Evolutionary conservation across 1,139 yeast species (phyloP).

Genomic region (Saccharomyces hybrid): DNA sequence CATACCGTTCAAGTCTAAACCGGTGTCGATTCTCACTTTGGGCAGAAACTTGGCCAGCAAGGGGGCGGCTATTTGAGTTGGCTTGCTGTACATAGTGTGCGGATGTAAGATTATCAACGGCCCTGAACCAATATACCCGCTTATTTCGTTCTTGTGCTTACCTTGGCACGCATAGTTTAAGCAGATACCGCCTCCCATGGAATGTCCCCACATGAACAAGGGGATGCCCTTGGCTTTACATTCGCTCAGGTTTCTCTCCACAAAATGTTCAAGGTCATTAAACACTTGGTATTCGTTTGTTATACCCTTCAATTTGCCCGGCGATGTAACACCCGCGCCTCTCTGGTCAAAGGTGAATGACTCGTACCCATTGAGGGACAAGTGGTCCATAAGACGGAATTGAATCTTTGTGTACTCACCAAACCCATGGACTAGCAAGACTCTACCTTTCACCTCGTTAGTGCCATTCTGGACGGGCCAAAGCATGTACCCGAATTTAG

Average conservation of each 20-base stretch:
- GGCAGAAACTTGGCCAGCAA: constrained; percentile 49
- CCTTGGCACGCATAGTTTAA: constrained; percentile 73
- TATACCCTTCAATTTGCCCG: constrained; percentile 50
- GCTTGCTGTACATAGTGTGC: constrained; percentile 47
- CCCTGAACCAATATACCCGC: constrained; percentile 53
- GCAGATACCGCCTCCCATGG: constrained; percentile 90
- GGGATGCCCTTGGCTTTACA: constrained; percentile 31
- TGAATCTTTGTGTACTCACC: constrained; percentile 56
- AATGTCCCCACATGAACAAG: constrained; percentile 67
- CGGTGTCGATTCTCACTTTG: constrained; percentile 47
- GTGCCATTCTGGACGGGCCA: constrained; percentile 18
- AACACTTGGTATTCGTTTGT: constrained; percentile 60
- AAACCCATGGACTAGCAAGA: constrained; percentile 75
- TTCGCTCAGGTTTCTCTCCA: constrained; percentile 32
- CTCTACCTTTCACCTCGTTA: constrained; percentile 30
- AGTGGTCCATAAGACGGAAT: constrained; percentile 49
- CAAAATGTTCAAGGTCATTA: constrained; percentile 61
- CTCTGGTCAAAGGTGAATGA: constrained; percentile 77
- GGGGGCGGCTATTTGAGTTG: constrained; percentile 43
- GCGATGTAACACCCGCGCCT: constrained; percentile 76
- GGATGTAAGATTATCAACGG: constrained; percentile 62
- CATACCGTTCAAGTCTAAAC: constrained; percentile 46
- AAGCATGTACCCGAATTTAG: constrained; percentile 24
- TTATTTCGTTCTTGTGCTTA: constrained; percentile 43
- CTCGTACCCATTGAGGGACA: constrained; percentile 60